Percentiles rank a stretch among this genome's conserved stretches.
phyloP scores from a whole-genome alignment of 495 filamentous ascomycete genomes.

The Trichocladium antarcticum region DNA sequence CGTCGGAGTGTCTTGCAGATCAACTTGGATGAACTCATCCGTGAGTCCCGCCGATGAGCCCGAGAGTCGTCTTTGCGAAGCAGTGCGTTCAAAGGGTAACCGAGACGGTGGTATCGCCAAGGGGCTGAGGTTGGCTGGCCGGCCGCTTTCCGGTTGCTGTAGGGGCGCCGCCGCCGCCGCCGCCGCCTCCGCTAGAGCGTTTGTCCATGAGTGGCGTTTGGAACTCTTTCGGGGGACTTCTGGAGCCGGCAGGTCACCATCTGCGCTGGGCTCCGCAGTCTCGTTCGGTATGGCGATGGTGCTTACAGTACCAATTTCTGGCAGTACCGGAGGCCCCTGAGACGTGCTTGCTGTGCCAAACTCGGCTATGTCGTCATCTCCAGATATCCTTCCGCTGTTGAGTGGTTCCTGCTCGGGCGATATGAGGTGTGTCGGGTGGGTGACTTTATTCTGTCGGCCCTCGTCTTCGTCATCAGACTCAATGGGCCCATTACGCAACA shows the following conservation, averaged over 20 bases:
- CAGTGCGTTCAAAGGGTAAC: conserved; percentile 51
- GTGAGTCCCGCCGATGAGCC: conserved; percentile 39
- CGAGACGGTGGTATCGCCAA: conserved; percentile 28
- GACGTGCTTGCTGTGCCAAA: conserved; percentile 27
- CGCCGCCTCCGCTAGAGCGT: conserved; percentile 11
- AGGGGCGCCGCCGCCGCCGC: no score
- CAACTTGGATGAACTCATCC: conserved; percentile 32
- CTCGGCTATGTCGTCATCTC: conserved; percentile 25
- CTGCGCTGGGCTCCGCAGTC: background rate
- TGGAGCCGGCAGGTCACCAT: conserved; percentile 16
- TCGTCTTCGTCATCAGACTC: conserved; percentile 50
- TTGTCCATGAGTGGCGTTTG: conserved; percentile 37
- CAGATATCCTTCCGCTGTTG: conserved; percentile 33
- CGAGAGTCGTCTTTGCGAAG: conserved; percentile 42
- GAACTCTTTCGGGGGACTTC: conserved; percentile 53
- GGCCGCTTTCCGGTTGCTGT: conserved; percentile 4
- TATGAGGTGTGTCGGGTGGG: conserved; percentile 16
- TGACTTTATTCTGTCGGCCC: conserved; percentile 16
- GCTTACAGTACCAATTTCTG: conserved; percentile 47
- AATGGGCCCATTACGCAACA: conserved; percentile 45
- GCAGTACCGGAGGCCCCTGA: conserved; percentile 41
- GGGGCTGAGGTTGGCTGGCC: conserved; percentile 2
- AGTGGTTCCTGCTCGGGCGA: conserved; percentile 32
- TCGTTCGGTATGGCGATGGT: conserved; percentile 28
- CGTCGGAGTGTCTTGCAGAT: conserved; percentile 25